A percentile compares a stretch with the other conserved stretches of the same genome.
These are phyloP conservation scores for Linderniella brevidens DNA, from an alignment of 257 asterid genomes.

Conservation along the genomic window DNA sequence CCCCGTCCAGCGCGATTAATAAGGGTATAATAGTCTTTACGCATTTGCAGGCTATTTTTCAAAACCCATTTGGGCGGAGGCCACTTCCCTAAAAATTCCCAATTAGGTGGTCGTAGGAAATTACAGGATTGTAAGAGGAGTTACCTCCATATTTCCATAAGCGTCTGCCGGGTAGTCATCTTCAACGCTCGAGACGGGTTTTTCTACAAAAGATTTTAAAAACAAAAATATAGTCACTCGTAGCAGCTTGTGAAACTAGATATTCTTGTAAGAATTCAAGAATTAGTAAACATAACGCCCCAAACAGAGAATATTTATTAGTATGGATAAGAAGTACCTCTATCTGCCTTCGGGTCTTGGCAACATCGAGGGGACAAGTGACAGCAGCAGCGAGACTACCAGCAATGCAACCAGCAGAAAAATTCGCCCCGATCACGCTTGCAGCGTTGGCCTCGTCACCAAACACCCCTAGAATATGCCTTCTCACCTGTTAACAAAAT, in stretches of 20 bases:
- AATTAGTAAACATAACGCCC: neutral
- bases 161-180: constrained; percentile 84
- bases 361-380: constrained; percentile 97
- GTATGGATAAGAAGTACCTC: constrained; percentile 31
- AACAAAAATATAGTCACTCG: neutral
- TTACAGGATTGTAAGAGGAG: neutral
- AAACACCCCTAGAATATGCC: constrained; percentile 45
- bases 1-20: too few relatives aligned
- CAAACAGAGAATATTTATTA: too few relatives aligned
- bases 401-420: constrained; percentile 85
- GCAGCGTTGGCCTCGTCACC: constrained; percentile 57
- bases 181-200: constrained; percentile 64
- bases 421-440: constrained; percentile 59
- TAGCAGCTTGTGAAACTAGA: neutral
- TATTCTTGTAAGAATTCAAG: constrained; percentile 3
- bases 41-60: too few relatives aligned
- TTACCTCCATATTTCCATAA: constrained; percentile 86
- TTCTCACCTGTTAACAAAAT: constrained; percentile 18
- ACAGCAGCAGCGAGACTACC: constrained; percentile 98
- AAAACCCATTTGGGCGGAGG: too few relatives aligned
- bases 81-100: too few relatives aligned
- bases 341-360: constrained; percentile 89
- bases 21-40: too few relatives aligned
- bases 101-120: neutral
- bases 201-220: constrained; percentile 24